Conservation (phyloP, 2,329 filamentous ascomycete species). For the Alternaria sp. region DNA sequence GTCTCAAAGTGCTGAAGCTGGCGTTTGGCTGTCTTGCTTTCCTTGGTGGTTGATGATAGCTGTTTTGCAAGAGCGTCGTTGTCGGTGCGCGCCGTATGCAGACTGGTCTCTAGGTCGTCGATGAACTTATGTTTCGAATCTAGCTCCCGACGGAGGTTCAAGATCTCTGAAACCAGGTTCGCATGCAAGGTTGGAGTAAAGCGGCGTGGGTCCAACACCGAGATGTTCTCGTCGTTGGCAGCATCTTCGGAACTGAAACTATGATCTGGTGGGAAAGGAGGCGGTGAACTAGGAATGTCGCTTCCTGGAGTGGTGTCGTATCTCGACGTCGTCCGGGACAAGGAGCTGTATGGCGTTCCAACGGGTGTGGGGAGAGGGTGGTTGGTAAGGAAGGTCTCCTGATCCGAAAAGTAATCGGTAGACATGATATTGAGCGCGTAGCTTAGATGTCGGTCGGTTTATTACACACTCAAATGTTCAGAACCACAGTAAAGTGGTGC, state of each 20-base stretch:
- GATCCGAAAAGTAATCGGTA: conserved; percentile 59
- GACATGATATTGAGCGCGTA: conserved; percentile 33
- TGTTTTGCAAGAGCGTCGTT: conserved; percentile 73
- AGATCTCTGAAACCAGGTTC: conserved; percentile 91
- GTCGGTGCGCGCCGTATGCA: conserved; percentile 76
- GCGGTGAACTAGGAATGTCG: conserved; percentile 70
- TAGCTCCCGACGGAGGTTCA: conserved; percentile 84
- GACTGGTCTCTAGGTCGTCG: conserved; percentile 78
- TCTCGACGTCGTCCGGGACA: conserved; percentile 71
- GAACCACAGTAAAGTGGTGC: conserved; percentile 45
- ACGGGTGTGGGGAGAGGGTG: conserved; percentile 72
- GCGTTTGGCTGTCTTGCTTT: conserved; percentile 80
- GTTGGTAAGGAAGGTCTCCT: conserved; percentile 51
- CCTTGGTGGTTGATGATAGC: conserved; percentile 72
- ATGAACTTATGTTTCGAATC: conserved; percentile 90
- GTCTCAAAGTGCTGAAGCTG: conserved; percentile 88
- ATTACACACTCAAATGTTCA: conserved; percentile 9
- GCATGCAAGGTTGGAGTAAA: conserved; percentile 97
- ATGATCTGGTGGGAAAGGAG: conserved; percentile 61
- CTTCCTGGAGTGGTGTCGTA: conserved; percentile 65
- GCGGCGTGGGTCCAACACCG: conserved; percentile 83
- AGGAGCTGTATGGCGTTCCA: conserved; percentile 72
- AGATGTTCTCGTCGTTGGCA: conserved; percentile 71
- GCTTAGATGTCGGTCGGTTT: background rate
- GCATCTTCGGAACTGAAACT: conserved; percentile 58